These are phyloP conservation scores for Babesia sp. DNA, from an alignment of 169 alveolate species.

Conservation along the genomic window DNA sequence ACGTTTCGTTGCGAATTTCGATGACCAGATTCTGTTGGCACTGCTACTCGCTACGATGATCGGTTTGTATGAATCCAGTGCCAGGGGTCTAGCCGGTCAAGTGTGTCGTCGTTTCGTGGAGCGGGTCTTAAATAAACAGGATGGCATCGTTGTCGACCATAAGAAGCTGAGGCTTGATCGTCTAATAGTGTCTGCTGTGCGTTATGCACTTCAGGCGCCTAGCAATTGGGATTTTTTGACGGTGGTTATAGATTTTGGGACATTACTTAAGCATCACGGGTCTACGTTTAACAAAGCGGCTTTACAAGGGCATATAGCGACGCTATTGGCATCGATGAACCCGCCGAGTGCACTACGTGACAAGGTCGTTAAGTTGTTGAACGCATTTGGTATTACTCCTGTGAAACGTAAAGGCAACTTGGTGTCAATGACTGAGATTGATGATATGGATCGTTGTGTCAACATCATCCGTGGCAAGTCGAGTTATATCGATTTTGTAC, in stretches of 20 bases:
- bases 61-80: constrained; percentile 31
- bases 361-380: background rate
- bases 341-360: background rate
- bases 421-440: background rate
- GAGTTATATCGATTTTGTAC: background rate
- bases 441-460: constrained; percentile 14
- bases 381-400: background rate
- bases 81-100: background rate
- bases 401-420: background rate
- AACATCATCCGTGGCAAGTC: background rate
- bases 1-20: constrained; percentile 12
- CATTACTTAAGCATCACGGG: background rate
- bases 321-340: background rate
- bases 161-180: background rate
- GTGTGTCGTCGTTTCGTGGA: background rate
- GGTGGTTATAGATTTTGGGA: background rate
- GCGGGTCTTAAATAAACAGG: background rate
- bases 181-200: constrained; percentile 7
- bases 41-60: constrained; percentile 4
- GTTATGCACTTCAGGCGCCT: constrained; percentile 10
- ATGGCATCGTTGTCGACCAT: background rate
- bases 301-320: background rate
- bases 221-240: constrained; percentile 34
- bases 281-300: background rate
- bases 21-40: background rate